phyloP scores from a whole-genome alignment of 23 red algal genomes.

The Gracilaria vermiculophylla region DNA sequence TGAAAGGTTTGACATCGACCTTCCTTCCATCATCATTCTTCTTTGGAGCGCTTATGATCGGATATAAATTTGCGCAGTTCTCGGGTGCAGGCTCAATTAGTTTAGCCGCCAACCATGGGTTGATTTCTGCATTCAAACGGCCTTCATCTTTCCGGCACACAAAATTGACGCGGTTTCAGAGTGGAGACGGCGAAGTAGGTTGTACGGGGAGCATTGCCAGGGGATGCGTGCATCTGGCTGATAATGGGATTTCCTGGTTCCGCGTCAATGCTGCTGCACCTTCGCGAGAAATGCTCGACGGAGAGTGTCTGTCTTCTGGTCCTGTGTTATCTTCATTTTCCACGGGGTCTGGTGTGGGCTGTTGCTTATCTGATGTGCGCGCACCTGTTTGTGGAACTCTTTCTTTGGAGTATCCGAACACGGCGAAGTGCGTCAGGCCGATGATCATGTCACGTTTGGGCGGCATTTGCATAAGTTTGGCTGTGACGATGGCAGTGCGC shows the following conservation, averaged over 20 bases:
- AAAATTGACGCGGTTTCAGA: slow-evolving; percentile 4
- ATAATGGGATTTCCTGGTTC: slow-evolving; percentile 4
- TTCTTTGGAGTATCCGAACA: slow-evolving; percentile 9
- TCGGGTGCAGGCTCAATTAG: background rate
- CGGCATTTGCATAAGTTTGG: slow-evolving; percentile 19
- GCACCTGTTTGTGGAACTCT: background rate
- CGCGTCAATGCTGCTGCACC: background rate
- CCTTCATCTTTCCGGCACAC: background rate
- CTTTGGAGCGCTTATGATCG: slow-evolving; percentile 16
- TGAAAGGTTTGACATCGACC: slow-evolving; percentile 4
- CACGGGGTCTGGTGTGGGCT: background rate
- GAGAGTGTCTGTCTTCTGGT: too few species aligned
- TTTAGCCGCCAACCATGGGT: background rate
- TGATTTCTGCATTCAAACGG: background rate
- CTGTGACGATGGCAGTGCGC: background rate
- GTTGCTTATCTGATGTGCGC: background rate
- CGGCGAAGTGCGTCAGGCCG: background rate
- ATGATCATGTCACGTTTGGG: slow-evolving; percentile 5
- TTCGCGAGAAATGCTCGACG: background rate
- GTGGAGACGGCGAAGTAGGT: background rate
- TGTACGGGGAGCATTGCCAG: background rate
- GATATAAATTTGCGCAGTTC: background rate
- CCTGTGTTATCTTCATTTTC: too few species aligned
- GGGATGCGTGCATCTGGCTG: slow-evolving; percentile 13
- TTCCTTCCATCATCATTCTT: background rate